Conservation (phyloP, 1,284 basidiomycete species). For the Xerocomus alliaceus region DNA sequence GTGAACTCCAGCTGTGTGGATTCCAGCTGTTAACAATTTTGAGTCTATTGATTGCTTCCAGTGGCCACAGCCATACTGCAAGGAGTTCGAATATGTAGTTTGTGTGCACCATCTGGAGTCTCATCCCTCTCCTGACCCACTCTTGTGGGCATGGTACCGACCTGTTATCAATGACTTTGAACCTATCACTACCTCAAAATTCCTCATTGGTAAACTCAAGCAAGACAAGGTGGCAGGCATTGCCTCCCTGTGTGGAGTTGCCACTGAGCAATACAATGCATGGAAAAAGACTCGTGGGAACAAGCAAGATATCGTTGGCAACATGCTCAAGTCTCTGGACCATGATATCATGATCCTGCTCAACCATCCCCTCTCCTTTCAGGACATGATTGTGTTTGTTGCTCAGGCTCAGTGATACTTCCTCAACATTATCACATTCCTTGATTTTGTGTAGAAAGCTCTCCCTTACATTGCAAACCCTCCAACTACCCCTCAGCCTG, state of each 20-base stretch:
- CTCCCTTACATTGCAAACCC: neutral
- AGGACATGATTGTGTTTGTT: neutral
- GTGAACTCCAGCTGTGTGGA: no score
- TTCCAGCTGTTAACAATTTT: no score
- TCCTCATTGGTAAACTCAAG: slow-evolving; percentile 8
- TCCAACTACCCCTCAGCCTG: neutral
- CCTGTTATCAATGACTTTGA: slow-evolving; percentile 2
- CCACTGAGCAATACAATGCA: neutral
- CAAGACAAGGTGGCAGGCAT: neutral
- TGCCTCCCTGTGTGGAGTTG: neutral
- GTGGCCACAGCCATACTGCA: slow-evolving; percentile 16
- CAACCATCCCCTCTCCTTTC: slow-evolving; percentile 3
- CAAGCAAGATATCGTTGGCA: slow-evolving; percentile 7
- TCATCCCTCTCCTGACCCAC: neutral
- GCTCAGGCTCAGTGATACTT: slow-evolving; percentile 2
- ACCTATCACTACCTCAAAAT: neutral
- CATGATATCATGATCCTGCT: neutral
- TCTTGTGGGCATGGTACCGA: slow-evolving; percentile 18
- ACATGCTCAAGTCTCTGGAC: neutral
- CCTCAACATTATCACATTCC: no score
- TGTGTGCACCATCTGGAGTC: slow-evolving; percentile 4
- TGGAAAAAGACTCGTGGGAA: neutral
- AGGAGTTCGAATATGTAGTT: neutral
- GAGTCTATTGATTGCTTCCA: slow-evolving; percentile 14
- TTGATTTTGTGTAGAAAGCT: no score